Conservation (phyloP, 2,329 filamentous ascomycete genomes). For the Neopestalotiopsis rosae region DNA sequence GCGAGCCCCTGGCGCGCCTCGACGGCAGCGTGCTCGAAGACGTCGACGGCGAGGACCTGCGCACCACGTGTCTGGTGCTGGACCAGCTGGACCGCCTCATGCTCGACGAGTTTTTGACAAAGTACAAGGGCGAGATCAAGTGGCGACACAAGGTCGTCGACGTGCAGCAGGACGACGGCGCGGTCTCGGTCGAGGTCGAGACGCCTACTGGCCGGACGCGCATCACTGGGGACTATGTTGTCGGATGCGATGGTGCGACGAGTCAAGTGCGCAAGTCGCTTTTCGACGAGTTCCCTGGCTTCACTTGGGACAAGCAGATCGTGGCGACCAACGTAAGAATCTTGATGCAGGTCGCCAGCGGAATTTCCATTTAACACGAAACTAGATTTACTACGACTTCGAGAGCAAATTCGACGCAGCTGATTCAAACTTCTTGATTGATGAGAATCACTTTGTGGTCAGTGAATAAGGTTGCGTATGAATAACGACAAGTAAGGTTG, state of each 20-base stretch:
- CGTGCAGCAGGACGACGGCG: slow-evolving; percentile 50
- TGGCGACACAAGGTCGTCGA: slow-evolving; percentile 54
- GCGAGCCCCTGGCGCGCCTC: slow-evolving; percentile 40
- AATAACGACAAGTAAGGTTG: background rate
- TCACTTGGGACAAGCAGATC: slow-evolving; percentile 65
- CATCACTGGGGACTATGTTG: slow-evolving; percentile 56
- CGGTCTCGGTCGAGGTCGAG: slow-evolving; percentile 51
- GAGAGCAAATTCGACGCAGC: slow-evolving; percentile 54
- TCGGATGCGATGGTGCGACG: slow-evolving; percentile 62
- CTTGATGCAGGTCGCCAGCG: background rate
- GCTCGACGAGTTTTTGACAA: slow-evolving; percentile 44
- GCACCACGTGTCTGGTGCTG: slow-evolving; percentile 46
- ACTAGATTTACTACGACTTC: slow-evolving; percentile 66
- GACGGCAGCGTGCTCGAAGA: slow-evolving; percentile 39
- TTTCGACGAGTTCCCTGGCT: slow-evolving; percentile 63
- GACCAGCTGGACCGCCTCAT: slow-evolving; percentile 49
- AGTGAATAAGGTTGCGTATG: slow-evolving; percentile 19
- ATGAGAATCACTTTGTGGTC: slow-evolving; percentile 62
- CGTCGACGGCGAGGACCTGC: slow-evolving; percentile 44
- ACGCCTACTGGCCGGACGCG: slow-evolving; percentile 41
- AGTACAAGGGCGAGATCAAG: slow-evolving; percentile 41
- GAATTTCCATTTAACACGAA: background rate
- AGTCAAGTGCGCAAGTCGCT: slow-evolving; percentile 53
- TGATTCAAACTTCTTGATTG: slow-evolving; percentile 65
- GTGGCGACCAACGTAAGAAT: slow-evolving; percentile 63